Evolutionary conservation across 2,329 filamentous ascomycete genomes (phyloP).

Genomic region (Cordyceps fumosorosea): DNA sequence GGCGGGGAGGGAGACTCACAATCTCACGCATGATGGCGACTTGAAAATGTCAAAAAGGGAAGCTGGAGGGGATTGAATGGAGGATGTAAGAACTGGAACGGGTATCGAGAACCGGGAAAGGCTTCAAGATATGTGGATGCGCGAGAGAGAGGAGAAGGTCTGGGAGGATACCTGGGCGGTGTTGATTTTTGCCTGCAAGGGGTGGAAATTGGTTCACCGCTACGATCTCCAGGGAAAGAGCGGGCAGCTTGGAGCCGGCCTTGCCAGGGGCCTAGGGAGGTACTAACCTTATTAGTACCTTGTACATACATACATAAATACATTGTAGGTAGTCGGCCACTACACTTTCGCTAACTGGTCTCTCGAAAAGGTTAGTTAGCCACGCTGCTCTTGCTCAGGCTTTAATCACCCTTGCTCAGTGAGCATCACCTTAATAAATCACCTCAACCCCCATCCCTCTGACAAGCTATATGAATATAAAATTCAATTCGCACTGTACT

Average conservation of each 20-base stretch:
- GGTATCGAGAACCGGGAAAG: conserved; percentile 26
- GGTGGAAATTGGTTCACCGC: conserved; percentile 24
- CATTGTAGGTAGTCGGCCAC: too few species aligned
- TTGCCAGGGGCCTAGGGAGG: not conserved
- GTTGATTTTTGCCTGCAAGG: conserved; percentile 22
- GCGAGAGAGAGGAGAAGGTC: conserved; percentile 19
- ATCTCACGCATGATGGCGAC: conserved; percentile 60
- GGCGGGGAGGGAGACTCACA: conserved; percentile 40
- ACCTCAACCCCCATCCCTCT: too few species aligned
- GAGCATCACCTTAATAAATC: too few species aligned
- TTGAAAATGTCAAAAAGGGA: conserved; percentile 19
- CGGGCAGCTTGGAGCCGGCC: conserved; percentile 7
- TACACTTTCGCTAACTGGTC: too few species aligned
- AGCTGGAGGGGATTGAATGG: conserved; percentile 15
- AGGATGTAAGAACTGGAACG: conserved; percentile 27
- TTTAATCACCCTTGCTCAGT: conserved; percentile 16
- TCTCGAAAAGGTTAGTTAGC: too few species aligned
- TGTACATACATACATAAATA: too few species aligned
- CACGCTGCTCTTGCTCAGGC: conserved; percentile 21
- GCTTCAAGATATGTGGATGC: conserved; percentile 20
- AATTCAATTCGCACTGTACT: too few species aligned
- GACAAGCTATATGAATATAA: too few species aligned
- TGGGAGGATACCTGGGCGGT: conserved; percentile 16
- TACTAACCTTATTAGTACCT: not conserved
- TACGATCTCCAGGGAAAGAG: conserved; percentile 19